Evolutionary conservation across 495 filamentous ascomycete species (phyloP), one percentile per base, ranked within the genome.

Genomic region (Podospora tetraspora): DNA sequence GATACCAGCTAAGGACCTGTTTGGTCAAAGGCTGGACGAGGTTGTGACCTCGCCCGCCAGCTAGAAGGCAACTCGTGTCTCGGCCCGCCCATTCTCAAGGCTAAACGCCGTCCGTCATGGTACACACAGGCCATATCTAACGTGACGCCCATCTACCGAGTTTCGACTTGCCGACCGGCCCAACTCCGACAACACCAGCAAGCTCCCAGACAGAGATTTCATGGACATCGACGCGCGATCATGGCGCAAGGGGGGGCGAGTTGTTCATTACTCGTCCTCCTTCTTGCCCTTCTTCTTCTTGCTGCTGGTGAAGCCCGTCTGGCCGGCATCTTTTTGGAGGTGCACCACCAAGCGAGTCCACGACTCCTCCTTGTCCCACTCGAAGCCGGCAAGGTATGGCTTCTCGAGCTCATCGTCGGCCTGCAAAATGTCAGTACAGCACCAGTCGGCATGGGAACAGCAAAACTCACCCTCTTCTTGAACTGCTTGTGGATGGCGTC

Each of bases 401-500:
- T 86, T 81, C 19, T 92, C 88, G 62, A 97, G 82, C 76, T 96
- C 93, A 75, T 97, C 93, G 72, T 97, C 93, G 63, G 90, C 88
- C 93, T 97, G 74, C 1, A 22, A 2, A 19, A 21, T 57, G 61
- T 68, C 30, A 68, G 37, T 11, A 29, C 24, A 13, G 24, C 16
- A 23, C 58, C 25, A 24, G 7, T 10, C 19, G 19, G 12, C 16
- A n/a, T 43, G 19, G 11, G 11, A 5, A 37, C 3, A 13, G 32
- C 58, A 37, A 13, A 43, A 73, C 80, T 68, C 81, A 91, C 93
- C 89, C 92, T 88, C 88, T 96, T 97, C 85, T 94, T 94, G 84
- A 89, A 95, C 71, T 90, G 87, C 83, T 96, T 96, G 85, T 95
- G 83, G 82, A 97, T 97, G 72, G 91, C 93, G 78, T 96, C 92